phyloP scores from a whole-genome alignment of 305 asterid species.

The Coffea humblotiana region DNA sequence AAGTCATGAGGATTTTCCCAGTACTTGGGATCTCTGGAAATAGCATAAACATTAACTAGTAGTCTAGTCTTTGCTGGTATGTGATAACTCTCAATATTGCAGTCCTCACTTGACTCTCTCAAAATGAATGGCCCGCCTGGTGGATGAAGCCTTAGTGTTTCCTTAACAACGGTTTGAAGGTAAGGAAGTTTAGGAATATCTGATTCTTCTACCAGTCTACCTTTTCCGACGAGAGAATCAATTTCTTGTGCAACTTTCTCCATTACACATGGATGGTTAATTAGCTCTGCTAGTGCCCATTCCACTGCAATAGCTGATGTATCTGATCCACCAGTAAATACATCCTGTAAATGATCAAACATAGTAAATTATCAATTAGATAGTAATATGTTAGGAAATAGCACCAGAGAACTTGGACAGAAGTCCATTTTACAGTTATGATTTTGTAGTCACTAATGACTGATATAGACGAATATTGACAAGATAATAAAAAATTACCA shows the following conservation, averaged over 20 bases:
- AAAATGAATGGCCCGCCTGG: conserved; percentile 35
- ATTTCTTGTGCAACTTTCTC: conserved; percentile 36
- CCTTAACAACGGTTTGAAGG: conserved; percentile 43
- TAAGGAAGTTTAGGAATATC: conserved; percentile 40
- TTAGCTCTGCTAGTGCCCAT: conserved; percentile 49
- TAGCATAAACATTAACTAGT: conserved; percentile 42
- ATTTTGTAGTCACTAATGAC: neutral
- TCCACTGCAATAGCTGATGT: conserved; percentile 45
- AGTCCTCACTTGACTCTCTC: conserved; percentile 36
- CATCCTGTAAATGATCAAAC: conserved; percentile 26
- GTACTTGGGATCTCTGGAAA: conserved; percentile 34
- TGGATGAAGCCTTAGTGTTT: conserved; percentile 42
- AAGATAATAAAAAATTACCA: conserved; percentile 31
- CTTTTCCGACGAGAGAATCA: conserved; percentile 25
- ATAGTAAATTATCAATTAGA: neutral
- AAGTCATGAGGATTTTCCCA: conserved; percentile 44
- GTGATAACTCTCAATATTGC: conserved; percentile 30
- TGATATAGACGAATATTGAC: neutral
- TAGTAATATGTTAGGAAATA: neutral
- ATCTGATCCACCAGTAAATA: conserved; percentile 45
- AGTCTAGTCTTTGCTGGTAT: conserved; percentile 35
- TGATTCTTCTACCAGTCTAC: conserved; percentile 34
- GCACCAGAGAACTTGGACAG: neutral
- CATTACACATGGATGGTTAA: conserved; percentile 37
- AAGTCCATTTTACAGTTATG: neutral